phyloP scores from a whole-genome alignment of 345 rosid species.

The Citrus medica region DNA sequence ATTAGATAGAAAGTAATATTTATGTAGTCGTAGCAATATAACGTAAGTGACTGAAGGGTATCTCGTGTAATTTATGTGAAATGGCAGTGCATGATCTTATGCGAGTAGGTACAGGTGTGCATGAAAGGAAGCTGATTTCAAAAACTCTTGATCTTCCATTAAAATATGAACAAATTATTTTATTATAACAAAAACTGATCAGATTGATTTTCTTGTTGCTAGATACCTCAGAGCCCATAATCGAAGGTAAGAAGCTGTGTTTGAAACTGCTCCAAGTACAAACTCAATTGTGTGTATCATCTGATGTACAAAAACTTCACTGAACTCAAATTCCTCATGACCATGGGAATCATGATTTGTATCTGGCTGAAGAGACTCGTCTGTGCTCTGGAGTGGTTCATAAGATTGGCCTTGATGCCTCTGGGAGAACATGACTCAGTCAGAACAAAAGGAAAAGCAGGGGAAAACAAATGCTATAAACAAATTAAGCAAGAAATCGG shows the following conservation, averaged over 20 bases:
- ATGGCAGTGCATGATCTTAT: neutral
- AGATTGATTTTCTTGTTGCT: neutral
- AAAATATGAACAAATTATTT: neutral
- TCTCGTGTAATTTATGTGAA: neutral
- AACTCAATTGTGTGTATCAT: constrained; percentile 96
- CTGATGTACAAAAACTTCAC: constrained; percentile 95
- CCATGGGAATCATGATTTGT: constrained; percentile 56
- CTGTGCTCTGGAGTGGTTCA: constrained; percentile 52
- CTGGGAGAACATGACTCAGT: constrained; percentile 36
- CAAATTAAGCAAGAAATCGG: neutral
- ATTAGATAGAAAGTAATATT: neutral
- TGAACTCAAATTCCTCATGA: constrained; percentile 91
- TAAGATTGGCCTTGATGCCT: constrained; percentile 87
- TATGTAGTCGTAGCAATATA: neutral
- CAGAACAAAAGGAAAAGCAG: constrained; percentile 1
- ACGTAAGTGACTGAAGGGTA: neutral
- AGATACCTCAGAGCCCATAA: constrained; percentile 93
- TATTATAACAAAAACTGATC: neutral
- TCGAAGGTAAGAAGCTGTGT: constrained; percentile 96
- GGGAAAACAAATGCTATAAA: neutral
- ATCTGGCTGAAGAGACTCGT: constrained; percentile 70
- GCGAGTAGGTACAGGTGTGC: neutral
- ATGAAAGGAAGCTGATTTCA: neutral
- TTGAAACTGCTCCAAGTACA: constrained; percentile 97
- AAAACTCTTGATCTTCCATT: neutral